phyloP scores from a whole-genome alignment of 345 rosid species.

The Xanthoceras sorbifolium region DNA sequence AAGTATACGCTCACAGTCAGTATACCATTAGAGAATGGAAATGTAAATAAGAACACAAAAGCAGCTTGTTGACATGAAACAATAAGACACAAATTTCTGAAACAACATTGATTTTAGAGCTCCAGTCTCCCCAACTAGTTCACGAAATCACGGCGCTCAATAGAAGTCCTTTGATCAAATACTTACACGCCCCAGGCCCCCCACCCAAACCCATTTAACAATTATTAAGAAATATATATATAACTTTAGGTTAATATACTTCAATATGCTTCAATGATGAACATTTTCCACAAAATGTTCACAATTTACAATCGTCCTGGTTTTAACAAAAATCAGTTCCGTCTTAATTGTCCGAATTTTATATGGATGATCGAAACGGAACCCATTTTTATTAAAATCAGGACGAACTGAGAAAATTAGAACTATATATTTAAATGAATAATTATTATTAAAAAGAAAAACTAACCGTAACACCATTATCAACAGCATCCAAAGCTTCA shows the following conservation, averaged over 20 bases:
- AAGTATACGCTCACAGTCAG: background rate
- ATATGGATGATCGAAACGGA: too few relatives aligned
- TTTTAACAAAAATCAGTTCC: too few relatives aligned
- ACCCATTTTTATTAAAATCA: too few relatives aligned
- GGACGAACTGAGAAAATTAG: too few relatives aligned
- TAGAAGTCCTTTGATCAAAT: background rate
- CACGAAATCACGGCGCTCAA: background rate
- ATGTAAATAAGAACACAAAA: background rate
- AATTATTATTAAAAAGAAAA: background rate
- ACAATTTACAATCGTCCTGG: too few relatives aligned
- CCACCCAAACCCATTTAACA: too few relatives aligned
- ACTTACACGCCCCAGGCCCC: background rate
- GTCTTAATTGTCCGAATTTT: too few relatives aligned
- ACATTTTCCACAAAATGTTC: too few relatives aligned
- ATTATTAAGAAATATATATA: too few relatives aligned
- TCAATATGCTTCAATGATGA: background rate
- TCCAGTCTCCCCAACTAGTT: background rate
- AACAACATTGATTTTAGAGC: background rate
- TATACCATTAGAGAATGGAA: background rate
- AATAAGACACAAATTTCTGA: background rate
- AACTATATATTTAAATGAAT: background rate
- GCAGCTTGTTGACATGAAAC: background rate
- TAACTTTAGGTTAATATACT: background rate
- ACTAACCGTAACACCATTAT: constrained; percentile 66
- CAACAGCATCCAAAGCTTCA: constrained; percentile 76